Percentiles rank a stretch among this genome's conserved stretches.
These are phyloP conservation scores for Starmerella bombicola DNA, from an alignment of 805 yeast species.

Conservation along the genomic window DNA sequence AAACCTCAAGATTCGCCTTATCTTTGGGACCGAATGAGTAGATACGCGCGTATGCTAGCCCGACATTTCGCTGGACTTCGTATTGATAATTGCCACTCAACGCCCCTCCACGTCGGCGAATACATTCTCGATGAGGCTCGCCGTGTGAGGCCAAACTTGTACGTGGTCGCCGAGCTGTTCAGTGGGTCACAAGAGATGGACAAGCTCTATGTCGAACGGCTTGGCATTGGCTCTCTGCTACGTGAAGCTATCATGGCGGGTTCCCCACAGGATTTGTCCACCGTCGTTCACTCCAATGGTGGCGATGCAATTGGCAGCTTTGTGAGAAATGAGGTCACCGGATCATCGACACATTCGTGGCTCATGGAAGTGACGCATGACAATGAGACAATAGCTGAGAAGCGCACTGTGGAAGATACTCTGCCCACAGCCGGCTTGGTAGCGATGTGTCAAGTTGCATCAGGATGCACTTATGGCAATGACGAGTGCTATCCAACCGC, in stretches of 20 bases:
- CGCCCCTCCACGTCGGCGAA: constrained; percentile 92
- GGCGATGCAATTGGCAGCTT: constrained; percentile 93
- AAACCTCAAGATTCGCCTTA: constrained; percentile 73
- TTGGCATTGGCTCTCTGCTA: constrained; percentile 78
- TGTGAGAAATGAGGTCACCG: constrained; percentile 32
- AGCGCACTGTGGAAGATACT: constrained; percentile 87
- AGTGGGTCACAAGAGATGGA: constrained; percentile 89
- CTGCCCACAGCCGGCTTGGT: constrained; percentile 91
- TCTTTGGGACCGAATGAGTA: constrained; percentile 77
- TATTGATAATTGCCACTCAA: constrained; percentile 90
- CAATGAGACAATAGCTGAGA: constrained; percentile 77
- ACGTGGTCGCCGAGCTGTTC: constrained; percentile 88
- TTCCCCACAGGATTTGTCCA: constrained; percentile 72
- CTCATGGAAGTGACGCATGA: constrained; percentile 98
- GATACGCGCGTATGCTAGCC: constrained; percentile 64
- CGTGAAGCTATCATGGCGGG: constrained; percentile 98
- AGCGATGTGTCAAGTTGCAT: constrained; percentile 82
- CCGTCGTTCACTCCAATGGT: constrained; percentile 81
- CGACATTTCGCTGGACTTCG: constrained; percentile 72
- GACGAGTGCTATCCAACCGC: constrained; percentile 83
- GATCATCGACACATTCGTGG: constrained; percentile 79
- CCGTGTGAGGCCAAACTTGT: constrained; percentile 65
- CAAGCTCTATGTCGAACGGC: constrained; percentile 74
- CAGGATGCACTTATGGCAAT: constrained; percentile 87
- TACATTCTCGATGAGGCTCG: constrained; percentile 80